Conservation (phyloP, 2,329 filamentous ascomycete species). For the Setomelanomma holmii region DNA sequence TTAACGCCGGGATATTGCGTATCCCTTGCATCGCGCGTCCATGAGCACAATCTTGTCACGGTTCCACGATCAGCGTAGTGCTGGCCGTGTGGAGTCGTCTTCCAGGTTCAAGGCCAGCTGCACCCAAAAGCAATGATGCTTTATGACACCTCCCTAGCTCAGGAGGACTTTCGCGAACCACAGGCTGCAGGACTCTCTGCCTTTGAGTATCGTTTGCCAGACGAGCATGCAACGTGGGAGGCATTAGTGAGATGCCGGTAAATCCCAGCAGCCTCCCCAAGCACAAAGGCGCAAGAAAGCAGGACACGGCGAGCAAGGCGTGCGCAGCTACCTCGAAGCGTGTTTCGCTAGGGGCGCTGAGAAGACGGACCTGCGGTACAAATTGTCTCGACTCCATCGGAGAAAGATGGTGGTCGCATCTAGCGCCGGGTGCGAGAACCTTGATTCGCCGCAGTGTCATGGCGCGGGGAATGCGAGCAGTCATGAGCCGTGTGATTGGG, state of each 20-base stretch:
- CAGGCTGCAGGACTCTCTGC: neutral
- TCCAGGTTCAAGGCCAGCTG: no score
- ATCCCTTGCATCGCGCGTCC: conserved; percentile 35
- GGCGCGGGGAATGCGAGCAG: conserved; percentile 31
- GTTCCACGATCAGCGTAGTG: conserved; percentile 42
- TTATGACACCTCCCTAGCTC: conserved; percentile 22
- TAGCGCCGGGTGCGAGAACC: conserved; percentile 24
- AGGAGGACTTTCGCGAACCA: conserved; percentile 11
- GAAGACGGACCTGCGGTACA: conserved; percentile 46
- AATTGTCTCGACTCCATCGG: conserved; percentile 45
- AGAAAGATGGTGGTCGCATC: conserved; percentile 12
- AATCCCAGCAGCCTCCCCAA: conserved; percentile 14
- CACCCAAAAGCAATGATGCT: conserved; percentile 39
- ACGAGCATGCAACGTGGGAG: conserved; percentile 4
- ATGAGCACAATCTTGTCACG: conserved; percentile 31
- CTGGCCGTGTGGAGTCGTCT: conserved; percentile 25
- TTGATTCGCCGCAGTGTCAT: conserved; percentile 35
- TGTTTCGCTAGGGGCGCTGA: conserved; percentile 47
- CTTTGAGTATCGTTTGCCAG: conserved; percentile 20
- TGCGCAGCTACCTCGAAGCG: conserved; percentile 34
- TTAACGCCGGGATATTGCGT: conserved; percentile 27
- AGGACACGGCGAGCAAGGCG: conserved; percentile 21
- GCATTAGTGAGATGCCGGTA: no score
- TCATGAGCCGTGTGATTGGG: conserved; percentile 37
- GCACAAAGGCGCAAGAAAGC: conserved; percentile 4